A percentile compares a stretch with the other conserved stretches of the same genome.
These are phyloP conservation scores for Fusarium sp. DNA, from an alignment of 2,329 filamentous ascomycete species.

Conservation along the genomic window DNA sequence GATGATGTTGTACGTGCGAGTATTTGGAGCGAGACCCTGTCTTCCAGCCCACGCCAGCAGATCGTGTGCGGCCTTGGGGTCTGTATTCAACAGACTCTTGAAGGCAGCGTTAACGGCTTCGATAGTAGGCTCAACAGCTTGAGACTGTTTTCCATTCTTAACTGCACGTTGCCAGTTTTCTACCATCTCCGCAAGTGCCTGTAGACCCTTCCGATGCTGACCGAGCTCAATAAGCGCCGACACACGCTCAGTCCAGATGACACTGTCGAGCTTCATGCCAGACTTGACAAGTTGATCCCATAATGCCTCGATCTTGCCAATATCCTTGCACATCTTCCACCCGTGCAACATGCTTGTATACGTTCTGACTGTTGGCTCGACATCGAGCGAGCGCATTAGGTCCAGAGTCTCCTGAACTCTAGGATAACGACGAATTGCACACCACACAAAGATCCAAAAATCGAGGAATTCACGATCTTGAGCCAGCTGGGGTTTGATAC, in stretches of 20 bases:
- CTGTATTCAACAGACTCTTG: constrained; percentile 64
- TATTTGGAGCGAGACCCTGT: constrained; percentile 63
- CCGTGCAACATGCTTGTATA: constrained; percentile 80
- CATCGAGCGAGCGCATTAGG: constrained; percentile 55
- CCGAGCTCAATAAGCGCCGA: constrained; percentile 68
- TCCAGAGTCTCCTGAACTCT: constrained; percentile 50
- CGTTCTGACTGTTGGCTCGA: constrained; percentile 68
- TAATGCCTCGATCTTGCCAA: constrained; percentile 67
- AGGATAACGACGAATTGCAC: constrained; percentile 43
- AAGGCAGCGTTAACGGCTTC: constrained; percentile 75
- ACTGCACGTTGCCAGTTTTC: constrained; percentile 61
- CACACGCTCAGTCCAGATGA: constrained; percentile 76
- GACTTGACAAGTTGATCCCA: constrained; percentile 71
- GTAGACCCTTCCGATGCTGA: constrained; percentile 63
- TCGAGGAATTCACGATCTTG: constrained; percentile 48
- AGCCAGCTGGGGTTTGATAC: constrained; percentile 43
- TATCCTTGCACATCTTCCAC: constrained; percentile 67
- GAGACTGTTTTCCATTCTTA: constrained; percentile 35
- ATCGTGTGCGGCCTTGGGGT: constrained; percentile 57
- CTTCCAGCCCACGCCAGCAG: constrained; percentile 67
- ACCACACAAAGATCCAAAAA: constrained; percentile 52
- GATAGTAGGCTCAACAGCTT: constrained; percentile 65
- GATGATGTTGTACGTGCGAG: constrained; percentile 74
- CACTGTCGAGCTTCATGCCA: constrained; percentile 66
- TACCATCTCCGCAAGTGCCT: constrained; percentile 72